Evolutionary conservation across 2,329 filamentous ascomycete genomes (phyloP).

Genomic region (Basipetospora chlamydospora): DNA sequence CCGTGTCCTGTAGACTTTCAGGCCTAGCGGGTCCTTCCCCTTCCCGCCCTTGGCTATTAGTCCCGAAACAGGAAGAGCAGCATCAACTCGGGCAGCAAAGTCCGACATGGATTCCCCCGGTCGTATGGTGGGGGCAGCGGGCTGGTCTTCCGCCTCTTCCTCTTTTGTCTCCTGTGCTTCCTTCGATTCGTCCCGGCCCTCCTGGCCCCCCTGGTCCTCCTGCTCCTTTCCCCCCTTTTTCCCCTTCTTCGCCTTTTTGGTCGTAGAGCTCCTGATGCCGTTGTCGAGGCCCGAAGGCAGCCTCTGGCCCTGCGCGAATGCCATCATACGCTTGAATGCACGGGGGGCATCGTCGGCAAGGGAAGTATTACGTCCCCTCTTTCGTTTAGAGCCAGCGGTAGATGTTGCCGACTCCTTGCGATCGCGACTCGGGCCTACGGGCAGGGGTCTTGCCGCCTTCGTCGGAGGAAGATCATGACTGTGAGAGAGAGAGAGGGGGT

Average conservation of each 20-base stretch:
- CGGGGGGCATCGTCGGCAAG: conserved; percentile 68
- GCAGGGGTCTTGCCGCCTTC: conserved; percentile 35
- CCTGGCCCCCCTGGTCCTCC: conserved; percentile 14
- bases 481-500: background rate
- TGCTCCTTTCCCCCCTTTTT: conserved; percentile 47
- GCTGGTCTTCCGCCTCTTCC: conserved; percentile 11
- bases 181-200: too few relatives aligned
- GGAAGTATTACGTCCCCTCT: conserved; percentile 17
- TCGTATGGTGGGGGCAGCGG: conserved; percentile 50
- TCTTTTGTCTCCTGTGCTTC: conserved; percentile 10
- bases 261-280: background rate
- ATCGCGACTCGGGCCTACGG: conserved; percentile 15
- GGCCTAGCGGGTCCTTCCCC: conserved; percentile 47
- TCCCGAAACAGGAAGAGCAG: conserved; percentile 61
- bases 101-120: conserved; percentile 74
- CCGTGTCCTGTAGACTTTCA: conserved; percentile 58
- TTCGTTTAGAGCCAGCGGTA: background rate
- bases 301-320: conserved; percentile 35
- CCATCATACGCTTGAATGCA: conserved; percentile 77
- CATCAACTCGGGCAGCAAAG: conserved; percentile 71
- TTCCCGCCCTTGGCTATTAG: conserved; percentile 49
- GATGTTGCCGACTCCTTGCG: too few relatives aligned
- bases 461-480: conserved; percentile 36
- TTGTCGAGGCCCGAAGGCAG: conserved; percentile 3
- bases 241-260: conserved; percentile 16